These are phyloP conservation scores for Poronia punctata DNA, from an alignment of 495 filamentous ascomycete species.

Conservation along the genomic window DNA sequence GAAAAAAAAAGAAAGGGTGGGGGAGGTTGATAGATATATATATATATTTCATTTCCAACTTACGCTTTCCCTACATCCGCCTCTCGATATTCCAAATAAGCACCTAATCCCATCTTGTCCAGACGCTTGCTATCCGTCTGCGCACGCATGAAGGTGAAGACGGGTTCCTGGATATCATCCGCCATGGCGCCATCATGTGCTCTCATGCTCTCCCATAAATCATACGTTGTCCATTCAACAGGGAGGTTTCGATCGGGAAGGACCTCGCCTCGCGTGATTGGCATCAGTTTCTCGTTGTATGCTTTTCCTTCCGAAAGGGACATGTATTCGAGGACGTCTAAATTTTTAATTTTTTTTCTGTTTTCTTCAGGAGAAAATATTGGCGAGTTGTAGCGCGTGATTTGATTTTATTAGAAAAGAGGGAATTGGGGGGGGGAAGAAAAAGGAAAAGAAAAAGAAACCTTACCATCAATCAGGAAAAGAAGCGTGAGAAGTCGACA, in stretches of 20 bases:
- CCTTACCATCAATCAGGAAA: constrained; percentile 32
- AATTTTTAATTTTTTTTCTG: background rate
- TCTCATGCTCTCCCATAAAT: constrained; percentile 34
- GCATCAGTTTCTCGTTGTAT: constrained; percentile 32
- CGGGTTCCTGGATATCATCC: constrained; percentile 27
- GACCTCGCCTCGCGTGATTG: constrained; percentile 20
- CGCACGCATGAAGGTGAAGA: constrained; percentile 30
- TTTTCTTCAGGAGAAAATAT: background rate
- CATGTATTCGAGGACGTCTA: constrained; percentile 36
- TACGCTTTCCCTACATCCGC: constrained; percentile 28
- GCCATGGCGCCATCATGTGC: constrained; percentile 23
- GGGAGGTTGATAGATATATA: no score
- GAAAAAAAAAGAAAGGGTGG: background rate
- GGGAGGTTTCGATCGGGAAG: constrained; percentile 28
- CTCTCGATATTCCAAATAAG: constrained; percentile 29
- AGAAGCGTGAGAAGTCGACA: constrained; percentile 28
- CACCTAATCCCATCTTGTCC: constrained; percentile 14
- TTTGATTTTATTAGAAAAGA: background rate
- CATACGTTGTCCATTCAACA: constrained; percentile 31
- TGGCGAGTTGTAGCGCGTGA: background rate
- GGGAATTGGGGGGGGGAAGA: background rate
- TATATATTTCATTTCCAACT: no score
- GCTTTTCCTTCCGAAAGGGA: constrained; percentile 29
- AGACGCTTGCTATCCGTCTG: constrained; percentile 22
- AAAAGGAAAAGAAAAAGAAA: no score